phyloP scores from a whole-genome alignment of 805 yeast genomes.

The Metschnikowia lunata region DNA sequence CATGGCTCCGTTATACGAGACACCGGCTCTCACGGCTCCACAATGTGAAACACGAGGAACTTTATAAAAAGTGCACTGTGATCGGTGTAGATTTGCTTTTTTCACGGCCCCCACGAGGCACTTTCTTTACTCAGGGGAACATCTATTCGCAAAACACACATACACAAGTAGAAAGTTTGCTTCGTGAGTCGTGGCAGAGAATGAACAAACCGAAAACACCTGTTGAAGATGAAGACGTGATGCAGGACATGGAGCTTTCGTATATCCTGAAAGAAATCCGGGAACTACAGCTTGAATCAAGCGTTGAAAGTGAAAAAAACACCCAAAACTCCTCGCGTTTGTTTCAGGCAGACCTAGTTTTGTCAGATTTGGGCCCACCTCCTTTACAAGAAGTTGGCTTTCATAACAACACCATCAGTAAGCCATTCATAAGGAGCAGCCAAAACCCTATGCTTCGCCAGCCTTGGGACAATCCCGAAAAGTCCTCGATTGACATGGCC shows the following conservation, averaged over 20 bases:
- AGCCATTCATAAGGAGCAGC: slow-evolving; percentile 31
- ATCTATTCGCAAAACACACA: slow-evolving; percentile 47
- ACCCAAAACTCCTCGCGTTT: neutral
- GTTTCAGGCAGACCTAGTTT: slow-evolving; percentile 33
- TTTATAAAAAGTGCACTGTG: slow-evolving; percentile 30
- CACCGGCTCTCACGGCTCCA: slow-evolving; percentile 26
- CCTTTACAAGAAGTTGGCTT: slow-evolving; percentile 35
- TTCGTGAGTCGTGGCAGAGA: slow-evolving; percentile 12
- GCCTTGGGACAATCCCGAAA: slow-evolving; percentile 22
- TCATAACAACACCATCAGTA: slow-evolving; percentile 32
- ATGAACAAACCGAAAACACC: neutral
- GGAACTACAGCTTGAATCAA: slow-evolving; percentile 21
- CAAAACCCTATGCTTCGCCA: slow-evolving; percentile 24
- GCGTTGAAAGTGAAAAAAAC: slow-evolving; percentile 10
- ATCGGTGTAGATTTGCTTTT: slow-evolving; percentile 59
- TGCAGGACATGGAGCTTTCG: slow-evolving; percentile 13
- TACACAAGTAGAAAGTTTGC: slow-evolving; percentile 8
- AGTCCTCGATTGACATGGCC: slow-evolving; percentile 35
- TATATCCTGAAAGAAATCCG: slow-evolving; percentile 27
- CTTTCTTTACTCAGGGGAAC: slow-evolving; percentile 79
- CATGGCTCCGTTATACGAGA: slow-evolving; percentile 34
- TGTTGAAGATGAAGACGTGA: neutral
- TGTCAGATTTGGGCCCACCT: slow-evolving; percentile 35
- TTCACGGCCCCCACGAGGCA: slow-evolving; percentile 76
- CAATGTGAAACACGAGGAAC: slow-evolving; percentile 24